A percentile compares a stretch with the other conserved stretches of the same genome.
Evolutionary conservation across 1,284 basidiomycete genomes (phyloP).

Genomic region (Malassezia nana): DNA sequence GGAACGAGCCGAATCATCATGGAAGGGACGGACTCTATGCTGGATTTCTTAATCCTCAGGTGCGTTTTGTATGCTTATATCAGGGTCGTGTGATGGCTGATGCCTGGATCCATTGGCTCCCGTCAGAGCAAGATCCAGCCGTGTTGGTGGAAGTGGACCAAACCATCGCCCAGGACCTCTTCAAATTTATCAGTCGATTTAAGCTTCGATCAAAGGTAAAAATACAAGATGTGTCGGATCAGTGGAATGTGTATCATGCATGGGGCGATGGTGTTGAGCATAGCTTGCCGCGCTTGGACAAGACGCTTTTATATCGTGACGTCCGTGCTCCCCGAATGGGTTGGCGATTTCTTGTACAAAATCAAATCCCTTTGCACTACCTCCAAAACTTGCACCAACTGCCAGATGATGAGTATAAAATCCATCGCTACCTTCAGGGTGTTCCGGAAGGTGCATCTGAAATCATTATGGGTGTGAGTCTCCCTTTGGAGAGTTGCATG

Average conservation of each 20-base stretch:
- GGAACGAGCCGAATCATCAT: background rate
- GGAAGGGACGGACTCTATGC: conserved; percentile 60
- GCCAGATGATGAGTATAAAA: conserved; percentile 53
- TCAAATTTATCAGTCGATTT: conserved; percentile 67
- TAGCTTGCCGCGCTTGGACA: background rate
- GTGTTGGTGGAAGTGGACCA: conserved; percentile 67
- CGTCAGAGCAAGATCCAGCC: conserved; percentile 37
- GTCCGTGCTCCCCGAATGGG: conserved; percentile 30
- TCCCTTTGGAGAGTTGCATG: conserved; percentile 87
- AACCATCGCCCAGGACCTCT: conserved; percentile 53
- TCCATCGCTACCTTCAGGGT: conserved; percentile 70
- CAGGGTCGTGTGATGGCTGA: conserved; percentile 85
- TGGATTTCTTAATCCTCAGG: conserved; percentile 77
- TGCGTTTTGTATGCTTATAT: conserved; percentile 47
- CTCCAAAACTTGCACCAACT: background rate
- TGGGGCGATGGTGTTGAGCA: conserved; percentile 55
- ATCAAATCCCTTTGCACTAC: background rate
- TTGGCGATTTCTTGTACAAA: conserved; percentile 22
- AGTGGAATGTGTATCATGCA: conserved; percentile 68
- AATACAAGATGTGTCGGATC: conserved; percentile 60
- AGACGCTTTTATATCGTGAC: conserved; percentile 15
- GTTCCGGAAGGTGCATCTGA: conserved; percentile 78
- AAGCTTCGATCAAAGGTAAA: conserved; percentile 81
- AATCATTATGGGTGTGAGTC: conserved; percentile 63
- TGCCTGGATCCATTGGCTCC: conserved; percentile 62